Percentiles rank a stretch among this genome's conserved stretches.
Evolutionary conservation across 768 basidiomycete genomes (phyloP).

Genomic region (Candolleomyces eurysporus): DNA sequence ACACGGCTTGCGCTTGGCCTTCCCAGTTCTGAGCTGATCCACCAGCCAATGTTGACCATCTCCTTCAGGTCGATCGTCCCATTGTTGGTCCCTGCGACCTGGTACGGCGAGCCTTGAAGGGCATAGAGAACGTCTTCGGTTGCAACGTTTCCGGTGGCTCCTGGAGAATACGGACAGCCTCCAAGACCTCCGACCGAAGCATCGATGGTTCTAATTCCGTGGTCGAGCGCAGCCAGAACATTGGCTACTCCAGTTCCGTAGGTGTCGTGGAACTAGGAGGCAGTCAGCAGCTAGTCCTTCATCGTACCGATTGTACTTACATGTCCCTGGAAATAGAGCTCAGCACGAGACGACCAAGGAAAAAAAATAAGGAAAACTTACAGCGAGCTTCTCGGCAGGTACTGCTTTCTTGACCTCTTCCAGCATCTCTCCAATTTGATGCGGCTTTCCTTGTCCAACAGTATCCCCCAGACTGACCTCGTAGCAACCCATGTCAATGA

Average conservation of each 20-base stretch:
- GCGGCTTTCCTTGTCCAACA: constrained; percentile 80
- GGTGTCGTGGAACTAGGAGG: constrained; percentile 79
- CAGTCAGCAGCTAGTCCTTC: neutral
- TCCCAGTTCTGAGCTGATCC: constrained; percentile 72
- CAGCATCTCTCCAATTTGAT: constrained; percentile 63
- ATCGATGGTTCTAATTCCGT: constrained; percentile 82
- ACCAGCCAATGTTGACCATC: constrained; percentile 75
- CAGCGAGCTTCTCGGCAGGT: constrained; percentile 69
- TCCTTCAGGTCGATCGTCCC: constrained; percentile 58
- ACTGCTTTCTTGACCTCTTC: constrained; percentile 64
- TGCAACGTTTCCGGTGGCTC: constrained; percentile 92
- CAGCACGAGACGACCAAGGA: neutral
- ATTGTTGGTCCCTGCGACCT: constrained; percentile 43
- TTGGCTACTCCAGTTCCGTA: constrained; percentile 83
- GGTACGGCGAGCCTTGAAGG: constrained; percentile 61
- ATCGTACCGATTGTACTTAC: constrained; percentile 30
- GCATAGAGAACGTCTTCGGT: constrained; percentile 92
- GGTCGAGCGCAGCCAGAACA: constrained; percentile 63
- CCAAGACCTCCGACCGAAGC: constrained; percentile 87
- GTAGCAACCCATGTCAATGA: constrained; percentile 91
- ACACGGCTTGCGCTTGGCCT: constrained; percentile 73
- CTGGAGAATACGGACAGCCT: constrained; percentile 95
- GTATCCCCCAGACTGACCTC: constrained; percentile 93
- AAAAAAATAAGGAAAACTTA: constrained; percentile 22
- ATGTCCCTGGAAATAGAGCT: constrained; percentile 42